Conservation (phyloP, 352 stramenopile species). For the Pythium insidiosum region DNA sequence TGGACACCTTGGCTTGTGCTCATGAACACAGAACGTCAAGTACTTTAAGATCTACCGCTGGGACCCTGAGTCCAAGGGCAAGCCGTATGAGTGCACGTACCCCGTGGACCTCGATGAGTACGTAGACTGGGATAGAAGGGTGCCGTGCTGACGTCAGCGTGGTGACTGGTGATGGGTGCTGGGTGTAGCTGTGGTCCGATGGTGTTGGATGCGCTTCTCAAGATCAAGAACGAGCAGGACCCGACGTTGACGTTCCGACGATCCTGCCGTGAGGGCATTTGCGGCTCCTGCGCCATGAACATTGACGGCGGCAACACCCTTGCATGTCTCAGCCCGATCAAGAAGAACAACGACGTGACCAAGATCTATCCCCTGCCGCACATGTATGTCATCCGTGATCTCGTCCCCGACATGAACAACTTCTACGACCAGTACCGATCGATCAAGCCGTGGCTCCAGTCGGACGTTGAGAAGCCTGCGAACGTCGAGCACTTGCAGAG, state of each 20-base stretch:
- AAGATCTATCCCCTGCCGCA: conserved; percentile 99
- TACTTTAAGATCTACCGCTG: conserved; percentile 99
- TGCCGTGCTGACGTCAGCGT: no score
- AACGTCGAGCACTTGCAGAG: conserved; percentile 87
- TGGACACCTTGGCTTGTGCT: neutral
- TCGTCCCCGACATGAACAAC: conserved; percentile 99
- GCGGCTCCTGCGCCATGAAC: conserved; percentile 99
- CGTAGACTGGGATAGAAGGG: no score
- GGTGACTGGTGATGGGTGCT: conserved; percentile 2
- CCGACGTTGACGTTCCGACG: conserved; percentile 97
- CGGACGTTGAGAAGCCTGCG: conserved; percentile 77
- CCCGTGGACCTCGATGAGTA: conserved; percentile 97
- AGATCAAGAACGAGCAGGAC: conserved; percentile 99
- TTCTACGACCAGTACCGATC: conserved; percentile 97
- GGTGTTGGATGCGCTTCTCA: conserved; percentile 98
- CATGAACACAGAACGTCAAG: conserved; percentile 89
- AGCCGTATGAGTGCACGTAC: conserved; percentile 95
- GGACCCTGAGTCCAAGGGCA: conserved; percentile 93
- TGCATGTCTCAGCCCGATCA: conserved; percentile 97
- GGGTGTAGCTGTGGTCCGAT: conserved; percentile 92
- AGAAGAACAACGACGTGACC: conserved; percentile 87
- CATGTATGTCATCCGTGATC: conserved; percentile 99
- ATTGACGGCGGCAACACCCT: conserved; percentile 99
- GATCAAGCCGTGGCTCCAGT: conserved; percentile 99
- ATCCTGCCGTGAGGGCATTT: conserved; percentile 99